Evolutionary conservation across 148 eudicot genomes (phyloP).

Genomic region (Camellia sinensis): DNA sequence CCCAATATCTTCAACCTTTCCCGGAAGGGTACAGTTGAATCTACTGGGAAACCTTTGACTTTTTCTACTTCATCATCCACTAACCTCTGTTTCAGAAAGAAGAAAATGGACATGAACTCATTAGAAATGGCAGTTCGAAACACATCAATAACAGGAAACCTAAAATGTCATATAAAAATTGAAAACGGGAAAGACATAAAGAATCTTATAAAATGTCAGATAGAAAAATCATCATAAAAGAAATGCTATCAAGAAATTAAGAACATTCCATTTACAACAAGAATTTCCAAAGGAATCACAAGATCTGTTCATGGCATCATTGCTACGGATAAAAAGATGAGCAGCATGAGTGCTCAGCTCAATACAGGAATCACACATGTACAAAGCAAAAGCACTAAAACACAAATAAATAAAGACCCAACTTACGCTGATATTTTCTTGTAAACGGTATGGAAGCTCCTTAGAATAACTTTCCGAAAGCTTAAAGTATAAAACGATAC

Average conservation of each 20-base stretch:
- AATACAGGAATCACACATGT: background rate
- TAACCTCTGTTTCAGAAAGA: conserved; percentile 47
- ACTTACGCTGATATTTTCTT: conserved; percentile 78
- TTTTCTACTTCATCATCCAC: conserved; percentile 80
- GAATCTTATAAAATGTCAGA: background rate
- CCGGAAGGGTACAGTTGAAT: conserved; percentile 67
- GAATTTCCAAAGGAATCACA: background rate
- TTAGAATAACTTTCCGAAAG: conserved; percentile 66
- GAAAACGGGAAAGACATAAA: background rate
- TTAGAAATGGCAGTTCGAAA: background rate
- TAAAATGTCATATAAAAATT: background rate
- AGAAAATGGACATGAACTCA: background rate
- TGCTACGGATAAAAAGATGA: background rate
- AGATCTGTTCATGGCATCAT: background rate
- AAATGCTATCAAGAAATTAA: background rate
- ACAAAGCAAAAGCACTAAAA: background rate
- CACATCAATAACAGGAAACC: background rate
- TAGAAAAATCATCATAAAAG: conserved; percentile 1
- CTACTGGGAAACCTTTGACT: conserved; percentile 73
- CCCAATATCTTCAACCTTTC: conserved; percentile 92
- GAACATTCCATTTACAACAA: background rate
- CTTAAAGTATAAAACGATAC: conserved; percentile 80
- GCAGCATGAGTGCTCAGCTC: background rate
- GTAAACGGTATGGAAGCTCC: conserved; percentile 68
- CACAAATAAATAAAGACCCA: background rate